Conservation (phyloP, 352 stramenopile species). For the Pythium rhizo-oryzae region DNA sequence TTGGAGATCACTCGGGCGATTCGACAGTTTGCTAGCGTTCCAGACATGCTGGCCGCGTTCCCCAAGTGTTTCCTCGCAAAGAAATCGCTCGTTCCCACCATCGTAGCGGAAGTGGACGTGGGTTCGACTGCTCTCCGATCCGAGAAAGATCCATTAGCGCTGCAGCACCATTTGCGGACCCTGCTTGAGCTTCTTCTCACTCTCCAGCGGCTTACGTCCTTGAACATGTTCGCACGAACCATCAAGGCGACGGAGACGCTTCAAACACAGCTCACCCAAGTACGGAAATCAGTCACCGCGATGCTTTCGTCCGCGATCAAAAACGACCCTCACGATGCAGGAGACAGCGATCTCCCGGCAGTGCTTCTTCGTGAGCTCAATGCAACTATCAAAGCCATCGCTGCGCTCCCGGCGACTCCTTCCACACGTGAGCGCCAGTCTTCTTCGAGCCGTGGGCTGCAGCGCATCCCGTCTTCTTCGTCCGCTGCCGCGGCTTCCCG, state of each 20-base stretch:
- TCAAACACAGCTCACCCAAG: not conserved
- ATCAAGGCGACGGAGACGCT: not conserved
- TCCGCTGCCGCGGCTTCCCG: not conserved
- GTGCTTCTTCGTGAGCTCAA: conserved; percentile 7
- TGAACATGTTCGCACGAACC: not conserved
- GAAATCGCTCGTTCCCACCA: not conserved
- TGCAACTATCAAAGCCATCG: not conserved
- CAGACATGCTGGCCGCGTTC: conserved; percentile 9
- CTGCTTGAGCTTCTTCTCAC: conserved; percentile 15
- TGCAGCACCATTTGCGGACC: not conserved
- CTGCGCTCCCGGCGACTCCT: not conserved
- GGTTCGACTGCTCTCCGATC: not conserved
- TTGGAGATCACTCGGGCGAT: conserved; percentile 15
- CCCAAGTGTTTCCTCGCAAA: not conserved
- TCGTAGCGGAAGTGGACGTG: not conserved
- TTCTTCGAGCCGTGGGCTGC: not conserved
- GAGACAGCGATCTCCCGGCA: not conserved
- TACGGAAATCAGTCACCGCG: not conserved
- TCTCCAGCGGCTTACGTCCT: not conserved
- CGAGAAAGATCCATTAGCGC: not conserved
- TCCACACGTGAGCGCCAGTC: not conserved
- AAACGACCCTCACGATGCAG: not conserved
- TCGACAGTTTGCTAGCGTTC: conserved; percentile 6
- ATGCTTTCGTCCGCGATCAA: not conserved
- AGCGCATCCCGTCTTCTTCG: not conserved